These are phyloP conservation scores for Daldinia loculata DNA, from an alignment of 495 filamentous ascomycete genomes.

Conservation along the genomic window DNA sequence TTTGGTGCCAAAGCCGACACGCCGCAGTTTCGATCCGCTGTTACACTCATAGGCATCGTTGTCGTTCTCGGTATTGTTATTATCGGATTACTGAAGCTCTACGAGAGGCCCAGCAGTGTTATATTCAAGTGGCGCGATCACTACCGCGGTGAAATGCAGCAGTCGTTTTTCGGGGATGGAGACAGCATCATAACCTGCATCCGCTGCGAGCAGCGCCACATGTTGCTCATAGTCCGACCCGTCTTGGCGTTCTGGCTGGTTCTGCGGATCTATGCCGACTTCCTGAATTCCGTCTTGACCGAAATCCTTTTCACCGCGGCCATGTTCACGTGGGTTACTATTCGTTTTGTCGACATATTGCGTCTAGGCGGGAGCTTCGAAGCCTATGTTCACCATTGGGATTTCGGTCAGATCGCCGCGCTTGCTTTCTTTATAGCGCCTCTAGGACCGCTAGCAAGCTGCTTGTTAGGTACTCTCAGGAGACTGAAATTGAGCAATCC, in stretches of 20 bases:
- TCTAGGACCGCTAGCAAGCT: conserved; percentile 26
- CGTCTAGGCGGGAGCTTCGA: conserved; percentile 28
- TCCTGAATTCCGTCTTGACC: conserved; percentile 35
- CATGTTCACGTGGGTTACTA: conserved; percentile 29
- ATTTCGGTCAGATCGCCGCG: conserved; percentile 31
- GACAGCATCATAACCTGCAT: conserved; percentile 39
- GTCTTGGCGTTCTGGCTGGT: conserved; percentile 37
- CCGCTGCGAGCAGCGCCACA: conserved; percentile 39
- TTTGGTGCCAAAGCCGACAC: conserved; percentile 26
- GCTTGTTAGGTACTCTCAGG: conserved; percentile 19
- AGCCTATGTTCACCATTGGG: conserved; percentile 18
- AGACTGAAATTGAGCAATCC: conserved; percentile 1
- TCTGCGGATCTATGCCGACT: conserved; percentile 34
- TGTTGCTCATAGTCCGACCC: conserved; percentile 34
- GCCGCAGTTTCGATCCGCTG: conserved; percentile 29
- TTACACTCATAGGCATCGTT: conserved; percentile 29
- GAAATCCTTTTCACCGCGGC: conserved; percentile 29
- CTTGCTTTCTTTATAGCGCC: conserved; percentile 35
- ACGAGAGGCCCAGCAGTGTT: conserved; percentile 29
- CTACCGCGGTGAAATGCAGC: conserved; percentile 36
- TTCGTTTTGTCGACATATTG: conserved; percentile 36
- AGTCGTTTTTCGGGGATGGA: conserved; percentile 35
- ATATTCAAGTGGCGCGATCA: conserved; percentile 39
- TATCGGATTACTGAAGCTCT: conserved; percentile 30
- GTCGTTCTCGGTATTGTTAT: conserved; percentile 18